phyloP scores from a whole-genome alignment of 805 yeast species.

The Pachysolen tannophilus region DNA sequence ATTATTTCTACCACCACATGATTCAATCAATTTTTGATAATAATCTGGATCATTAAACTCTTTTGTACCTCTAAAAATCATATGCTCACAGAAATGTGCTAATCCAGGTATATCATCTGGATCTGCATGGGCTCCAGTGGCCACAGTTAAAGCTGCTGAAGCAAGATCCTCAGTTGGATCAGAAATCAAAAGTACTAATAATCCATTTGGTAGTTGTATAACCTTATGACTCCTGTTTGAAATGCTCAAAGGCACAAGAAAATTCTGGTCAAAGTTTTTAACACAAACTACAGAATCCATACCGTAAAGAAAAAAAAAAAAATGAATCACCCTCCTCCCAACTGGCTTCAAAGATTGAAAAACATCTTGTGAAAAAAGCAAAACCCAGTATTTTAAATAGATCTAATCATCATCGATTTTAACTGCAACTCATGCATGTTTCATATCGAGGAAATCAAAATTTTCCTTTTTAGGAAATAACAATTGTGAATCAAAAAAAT shows the following conservation, averaged over 20 bases:
- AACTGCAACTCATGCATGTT: too few relatives aligned
- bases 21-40: slow-evolving; percentile 34
- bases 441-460: neutral
- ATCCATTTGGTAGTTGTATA: slow-evolving; percentile 57
- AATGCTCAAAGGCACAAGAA: slow-evolving; percentile 25
- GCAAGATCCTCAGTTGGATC: slow-evolving; percentile 62
- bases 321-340: too few relatives aligned
- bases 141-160: slow-evolving; percentile 67
- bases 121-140: slow-evolving; percentile 76
- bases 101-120: slow-evolving; percentile 65
- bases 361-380: too few relatives aligned
- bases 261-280: neutral
- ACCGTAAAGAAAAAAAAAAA: too few relatives aligned
- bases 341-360: too few relatives aligned
- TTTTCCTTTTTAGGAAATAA: slow-evolving; percentile 1
- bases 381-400: too few relatives aligned
- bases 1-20: slow-evolving; percentile 50
- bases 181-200: slow-evolving; percentile 60
- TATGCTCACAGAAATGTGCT: slow-evolving; percentile 87
- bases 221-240: slow-evolving; percentile 33
- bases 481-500: too few relatives aligned
- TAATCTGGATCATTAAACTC: slow-evolving; percentile 38
- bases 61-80: slow-evolving; percentile 50
- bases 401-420: too few relatives aligned
- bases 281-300: neutral